Evolutionary conservation across 495 filamentous ascomycete species (phyloP).

Genomic region (Tuber borchii): DNA sequence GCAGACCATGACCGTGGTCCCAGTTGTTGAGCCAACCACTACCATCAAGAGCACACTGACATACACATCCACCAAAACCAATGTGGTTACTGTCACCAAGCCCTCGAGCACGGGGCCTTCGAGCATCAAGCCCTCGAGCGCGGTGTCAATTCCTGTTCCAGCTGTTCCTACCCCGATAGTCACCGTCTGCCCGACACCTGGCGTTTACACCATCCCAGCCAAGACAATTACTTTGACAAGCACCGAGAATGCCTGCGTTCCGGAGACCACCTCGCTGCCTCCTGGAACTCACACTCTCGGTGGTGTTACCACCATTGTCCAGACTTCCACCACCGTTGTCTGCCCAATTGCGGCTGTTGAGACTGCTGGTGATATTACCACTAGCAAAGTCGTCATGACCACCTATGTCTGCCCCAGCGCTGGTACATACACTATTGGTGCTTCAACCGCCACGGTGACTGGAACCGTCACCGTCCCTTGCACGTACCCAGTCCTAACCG

Average conservation of each 20-base stretch:
- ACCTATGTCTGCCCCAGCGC: slow-evolving; percentile 71
- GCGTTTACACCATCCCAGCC: slow-evolving; percentile 73
- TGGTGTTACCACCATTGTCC: slow-evolving; percentile 69
- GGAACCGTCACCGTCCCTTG: slow-evolving; percentile 51
- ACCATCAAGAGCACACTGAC: slow-evolving; percentile 24
- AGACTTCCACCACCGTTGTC: slow-evolving; percentile 61
- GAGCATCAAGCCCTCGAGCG: slow-evolving; percentile 44
- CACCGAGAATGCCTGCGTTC: slow-evolving; percentile 60
- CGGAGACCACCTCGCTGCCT: slow-evolving; percentile 56
- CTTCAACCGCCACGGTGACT: slow-evolving; percentile 56
- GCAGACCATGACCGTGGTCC: slow-evolving; percentile 14
- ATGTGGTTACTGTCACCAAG: slow-evolving; percentile 43
- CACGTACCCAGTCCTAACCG: slow-evolving; percentile 61
- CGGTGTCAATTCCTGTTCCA: slow-evolving; percentile 31
- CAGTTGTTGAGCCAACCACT: slow-evolving; percentile 26
- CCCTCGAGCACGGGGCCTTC: slow-evolving; percentile 43
- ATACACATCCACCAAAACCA: slow-evolving; percentile 28
- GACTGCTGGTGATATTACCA: slow-evolving; percentile 54
- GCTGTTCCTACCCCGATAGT: slow-evolving; percentile 59
- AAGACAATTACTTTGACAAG: slow-evolving; percentile 63
- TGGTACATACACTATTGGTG: slow-evolving; percentile 76
- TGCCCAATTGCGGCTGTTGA: slow-evolving; percentile 67
- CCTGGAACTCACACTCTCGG: slow-evolving; percentile 65
- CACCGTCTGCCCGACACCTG: slow-evolving; percentile 63
- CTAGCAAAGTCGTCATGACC: slow-evolving; percentile 63